A percentile compares a stretch with the other conserved stretches of the same genome.
Conservation (phyloP, 2,329 filamentous ascomycete species). For the Taxawa tesnikishii region DNA sequence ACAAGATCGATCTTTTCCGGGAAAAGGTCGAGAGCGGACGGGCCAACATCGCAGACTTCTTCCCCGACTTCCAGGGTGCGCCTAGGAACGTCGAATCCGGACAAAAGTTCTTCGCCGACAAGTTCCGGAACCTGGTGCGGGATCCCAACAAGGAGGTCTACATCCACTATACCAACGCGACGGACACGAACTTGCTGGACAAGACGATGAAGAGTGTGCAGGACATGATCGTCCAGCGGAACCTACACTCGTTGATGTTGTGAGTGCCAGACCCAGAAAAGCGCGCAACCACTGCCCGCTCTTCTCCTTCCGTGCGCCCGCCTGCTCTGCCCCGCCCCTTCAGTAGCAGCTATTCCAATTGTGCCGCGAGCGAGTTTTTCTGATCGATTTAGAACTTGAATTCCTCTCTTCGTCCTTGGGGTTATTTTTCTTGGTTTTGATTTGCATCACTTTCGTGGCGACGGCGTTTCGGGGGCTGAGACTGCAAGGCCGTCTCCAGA, state of each 20-base stretch:
- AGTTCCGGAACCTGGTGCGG: constrained; percentile 37
- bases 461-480: no score
- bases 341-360: no score
- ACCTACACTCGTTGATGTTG: constrained; percentile 37
- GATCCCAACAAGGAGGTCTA: constrained; percentile 39
- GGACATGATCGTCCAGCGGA: constrained; percentile 42
- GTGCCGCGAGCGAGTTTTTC: no score
- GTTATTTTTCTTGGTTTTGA: no score
- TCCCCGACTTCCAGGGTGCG: constrained; percentile 35
- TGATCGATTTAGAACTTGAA: no score
- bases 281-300: no score
- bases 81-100: constrained; percentile 34
- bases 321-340: no score
- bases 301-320: no score
- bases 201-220: constrained; percentile 41
- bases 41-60: constrained; percentile 35
- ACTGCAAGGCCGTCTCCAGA: no score
- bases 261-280: no score
- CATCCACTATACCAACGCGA: constrained; percentile 40
- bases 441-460: no score
- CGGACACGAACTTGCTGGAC: constrained; percentile 37
- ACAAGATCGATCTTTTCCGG: constrained; percentile 57
- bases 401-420: no score
- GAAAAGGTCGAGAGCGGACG: constrained; percentile 35
- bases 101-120: constrained; percentile 37